phyloP scores from a whole-genome alignment of 768 basidiomycete species.

The Suillus clintonianus region DNA sequence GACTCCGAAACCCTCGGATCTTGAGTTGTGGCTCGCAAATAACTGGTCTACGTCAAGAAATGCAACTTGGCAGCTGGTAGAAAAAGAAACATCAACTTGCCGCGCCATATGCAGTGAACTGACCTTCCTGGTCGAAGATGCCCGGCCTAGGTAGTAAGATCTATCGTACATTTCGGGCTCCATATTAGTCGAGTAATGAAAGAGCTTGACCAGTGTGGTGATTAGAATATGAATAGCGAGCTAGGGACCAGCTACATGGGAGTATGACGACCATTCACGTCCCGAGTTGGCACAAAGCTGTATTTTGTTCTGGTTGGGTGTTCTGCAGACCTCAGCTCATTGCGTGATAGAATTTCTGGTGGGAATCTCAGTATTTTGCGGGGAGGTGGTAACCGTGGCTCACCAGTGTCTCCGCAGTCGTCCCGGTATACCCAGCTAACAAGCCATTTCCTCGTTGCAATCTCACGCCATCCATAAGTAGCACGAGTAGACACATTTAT shows the following conservation, averaged over 20 bases:
- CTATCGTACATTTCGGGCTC: conserved; percentile 21
- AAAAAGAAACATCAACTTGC: neutral
- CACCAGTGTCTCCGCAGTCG: neutral
- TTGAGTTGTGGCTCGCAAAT: conserved; percentile 70
- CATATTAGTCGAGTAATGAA: conserved; percentile 49
- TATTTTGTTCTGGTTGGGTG: neutral
- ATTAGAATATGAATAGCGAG: neutral
- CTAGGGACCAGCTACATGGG: neutral
- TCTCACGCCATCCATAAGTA: neutral
- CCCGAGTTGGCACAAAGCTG: neutral
- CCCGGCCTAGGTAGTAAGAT: conserved; percentile 77
- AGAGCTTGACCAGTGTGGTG: conserved; percentile 30
- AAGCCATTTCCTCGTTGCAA: neutral
- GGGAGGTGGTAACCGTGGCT: neutral
- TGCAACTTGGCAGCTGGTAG: conserved; percentile 72
- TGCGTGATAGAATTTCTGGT: neutral
- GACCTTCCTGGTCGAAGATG: conserved; percentile 64
- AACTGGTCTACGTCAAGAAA: conserved; percentile 89
- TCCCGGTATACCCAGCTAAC: neutral
- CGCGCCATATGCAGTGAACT: conserved; percentile 15
- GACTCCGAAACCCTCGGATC: conserved; percentile 72
- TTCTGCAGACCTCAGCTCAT: neutral
- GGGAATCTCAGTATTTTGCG: neutral
- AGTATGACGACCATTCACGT: neutral
- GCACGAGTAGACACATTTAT: neutral